Evolutionary conservation across 768 basidiomycete genomes (phyloP).

Genomic region (Imleria badia): DNA sequence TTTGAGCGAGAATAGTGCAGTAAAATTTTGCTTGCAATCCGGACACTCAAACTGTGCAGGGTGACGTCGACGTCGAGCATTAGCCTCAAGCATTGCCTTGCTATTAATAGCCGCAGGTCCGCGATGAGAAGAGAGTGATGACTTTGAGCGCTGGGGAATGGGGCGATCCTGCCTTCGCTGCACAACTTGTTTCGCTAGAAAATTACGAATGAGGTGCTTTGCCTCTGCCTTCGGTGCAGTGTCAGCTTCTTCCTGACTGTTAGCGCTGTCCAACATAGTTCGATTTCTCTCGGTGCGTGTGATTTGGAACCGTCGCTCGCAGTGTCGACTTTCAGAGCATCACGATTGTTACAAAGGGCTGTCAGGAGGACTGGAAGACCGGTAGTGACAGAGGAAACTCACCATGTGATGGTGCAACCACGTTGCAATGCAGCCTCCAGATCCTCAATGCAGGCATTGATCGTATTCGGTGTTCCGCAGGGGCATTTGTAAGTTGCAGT

Average conservation of each 20-base stretch:
- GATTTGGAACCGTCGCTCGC: background rate
- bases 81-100: conserved; percentile 34
- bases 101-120: conserved; percentile 31
- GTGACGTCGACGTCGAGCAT: conserved; percentile 31
- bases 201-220: conserved; percentile 1
- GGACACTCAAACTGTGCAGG: conserved; percentile 19
- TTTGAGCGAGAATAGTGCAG: conserved; percentile 32
- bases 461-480: no score
- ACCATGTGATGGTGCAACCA: conserved; percentile 2
- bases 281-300: background rate
- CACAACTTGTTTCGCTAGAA: conserved; percentile 1
- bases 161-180: no score
- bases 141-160: no score
- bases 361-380: no score
- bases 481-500: no score
- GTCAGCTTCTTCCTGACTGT: background rate
- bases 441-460: no score
- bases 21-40: conserved; percentile 27
- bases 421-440: background rate
- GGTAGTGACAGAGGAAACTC: background rate
- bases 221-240: background rate
- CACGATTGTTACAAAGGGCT: no score
- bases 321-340: background rate
- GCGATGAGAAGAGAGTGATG: conserved; percentile 3
- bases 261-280: background rate